phyloP scores from a whole-genome alignment of 208 protist species.

The Endotrypanum monterogeii region DNA sequence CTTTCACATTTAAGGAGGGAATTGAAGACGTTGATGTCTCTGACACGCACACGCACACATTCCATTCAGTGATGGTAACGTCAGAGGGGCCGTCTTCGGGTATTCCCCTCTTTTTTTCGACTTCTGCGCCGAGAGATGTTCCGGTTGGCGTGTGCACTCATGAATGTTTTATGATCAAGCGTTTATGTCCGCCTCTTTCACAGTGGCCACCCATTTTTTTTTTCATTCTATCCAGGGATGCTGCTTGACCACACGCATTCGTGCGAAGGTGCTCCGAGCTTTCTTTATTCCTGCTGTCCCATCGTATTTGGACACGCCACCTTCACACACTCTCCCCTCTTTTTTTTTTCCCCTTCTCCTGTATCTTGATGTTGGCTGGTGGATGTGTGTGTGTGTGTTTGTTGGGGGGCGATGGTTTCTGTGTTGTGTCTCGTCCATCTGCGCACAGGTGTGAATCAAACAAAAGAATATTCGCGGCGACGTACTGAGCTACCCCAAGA shows the following conservation, averaged over 20 bases:
- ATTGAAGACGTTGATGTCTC: neutral
- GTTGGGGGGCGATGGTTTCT: no score
- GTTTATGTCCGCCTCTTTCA: neutral
- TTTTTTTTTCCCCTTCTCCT: no score
- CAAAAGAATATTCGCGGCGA: no score
- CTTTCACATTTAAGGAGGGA: no score
- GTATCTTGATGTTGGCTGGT: no score
- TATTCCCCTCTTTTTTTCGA: neutral
- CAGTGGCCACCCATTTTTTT: neutral
- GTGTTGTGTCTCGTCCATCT: no score
- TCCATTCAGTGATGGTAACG: neutral
- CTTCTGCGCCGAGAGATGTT: neutral
- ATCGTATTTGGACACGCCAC: no score
- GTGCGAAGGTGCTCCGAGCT: no score
- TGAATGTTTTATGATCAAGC: neutral
- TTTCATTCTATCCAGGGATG: neutral
- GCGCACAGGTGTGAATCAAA: no score
- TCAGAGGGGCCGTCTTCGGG: neutral
- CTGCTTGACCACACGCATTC: no score
- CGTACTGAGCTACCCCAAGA: no score
- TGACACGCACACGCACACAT: conserved; percentile 1
- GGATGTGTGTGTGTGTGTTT: neutral
- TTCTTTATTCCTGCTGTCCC: no score
- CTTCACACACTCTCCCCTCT: neutral
- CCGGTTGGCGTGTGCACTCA: neutral